Percentiles rank a stretch among this genome's conserved stretches.
Evolutionary conservation across 805 yeast species (phyloP).

Genomic region (Starmerella roubikii): DNA sequence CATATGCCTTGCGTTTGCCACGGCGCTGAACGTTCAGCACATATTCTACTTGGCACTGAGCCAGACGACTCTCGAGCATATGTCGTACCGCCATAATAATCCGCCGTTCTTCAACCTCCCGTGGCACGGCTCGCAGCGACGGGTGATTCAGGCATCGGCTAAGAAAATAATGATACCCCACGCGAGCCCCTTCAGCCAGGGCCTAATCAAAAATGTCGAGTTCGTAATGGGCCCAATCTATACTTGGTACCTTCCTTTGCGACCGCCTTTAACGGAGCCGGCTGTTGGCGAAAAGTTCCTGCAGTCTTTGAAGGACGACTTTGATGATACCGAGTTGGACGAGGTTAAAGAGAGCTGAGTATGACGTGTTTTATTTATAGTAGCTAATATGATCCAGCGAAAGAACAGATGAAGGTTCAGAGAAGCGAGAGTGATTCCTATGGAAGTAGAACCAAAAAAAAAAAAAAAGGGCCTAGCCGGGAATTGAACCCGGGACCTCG

Average conservation of each 20-base stretch:
- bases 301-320: conserved; percentile 1
- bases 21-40: conserved; percentile 33
- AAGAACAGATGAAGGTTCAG: no score
- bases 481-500: conserved; percentile 22
- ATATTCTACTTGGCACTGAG: conserved; percentile 30
- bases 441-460: background rate
- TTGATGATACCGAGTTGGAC: conserved; percentile 4
- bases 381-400: no score
- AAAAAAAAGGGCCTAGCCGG: conserved; percentile 19
- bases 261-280: conserved; percentile 12
- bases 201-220: conserved; percentile 20
- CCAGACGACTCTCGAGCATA: conserved; percentile 36
- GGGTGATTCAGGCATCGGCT: conserved; percentile 34
- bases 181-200: conserved; percentile 23
- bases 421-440: background rate
- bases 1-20: conserved; percentile 34
- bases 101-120: conserved; percentile 28
- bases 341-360: no score
- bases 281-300: conserved; percentile 2
- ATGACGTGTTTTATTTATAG: no score
- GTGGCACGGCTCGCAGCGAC: conserved; percentile 28
- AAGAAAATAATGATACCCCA: conserved; percentile 22
- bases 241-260: conserved; percentile 23
- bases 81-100: conserved; percentile 26
- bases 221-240: conserved; percentile 23